Conservation (phyloP, 2,329 filamentous ascomycete species). For the Epichloe sylvatica region DNA sequence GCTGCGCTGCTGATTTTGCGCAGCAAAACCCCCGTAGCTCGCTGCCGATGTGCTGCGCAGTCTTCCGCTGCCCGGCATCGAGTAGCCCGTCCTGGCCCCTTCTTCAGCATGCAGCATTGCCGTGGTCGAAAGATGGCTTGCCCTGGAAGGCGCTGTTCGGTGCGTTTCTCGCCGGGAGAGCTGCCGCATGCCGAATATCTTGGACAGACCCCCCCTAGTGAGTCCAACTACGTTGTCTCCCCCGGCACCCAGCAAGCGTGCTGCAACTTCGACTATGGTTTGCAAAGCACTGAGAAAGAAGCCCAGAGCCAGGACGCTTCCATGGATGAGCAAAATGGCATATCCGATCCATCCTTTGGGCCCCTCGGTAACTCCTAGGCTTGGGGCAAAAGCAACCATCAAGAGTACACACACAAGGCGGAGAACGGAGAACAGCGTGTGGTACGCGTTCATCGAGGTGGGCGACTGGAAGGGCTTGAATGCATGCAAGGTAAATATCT, state of each 20-base stretch:
- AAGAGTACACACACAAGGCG: slow-evolving; percentile 64
- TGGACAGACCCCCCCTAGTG: slow-evolving; percentile 69
- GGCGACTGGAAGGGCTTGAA: slow-evolving; percentile 82
- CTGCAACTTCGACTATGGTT: slow-evolving; percentile 77
- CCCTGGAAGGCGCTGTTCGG: slow-evolving; percentile 50
- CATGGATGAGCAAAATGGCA: slow-evolving; percentile 75
- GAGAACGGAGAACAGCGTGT: slow-evolving; percentile 67
- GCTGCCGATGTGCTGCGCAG: slow-evolving; percentile 48
- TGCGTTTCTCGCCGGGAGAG: slow-evolving; percentile 59
- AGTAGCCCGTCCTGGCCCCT: slow-evolving; percentile 43
- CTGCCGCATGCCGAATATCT: slow-evolving; percentile 85
- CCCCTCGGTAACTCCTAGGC: slow-evolving; percentile 62
- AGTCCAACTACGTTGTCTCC: slow-evolving; percentile 57
- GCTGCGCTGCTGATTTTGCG: slow-evolving; percentile 32
- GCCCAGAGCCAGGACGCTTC: slow-evolving; percentile 69
- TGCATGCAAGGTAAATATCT: slow-evolving; percentile 72
- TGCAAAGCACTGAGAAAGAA: slow-evolving; percentile 89
- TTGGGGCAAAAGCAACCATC: slow-evolving; percentile 73
- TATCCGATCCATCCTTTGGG: slow-evolving; percentile 93
- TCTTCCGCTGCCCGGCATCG: slow-evolving; percentile 34
- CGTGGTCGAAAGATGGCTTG: slow-evolving; percentile 70
- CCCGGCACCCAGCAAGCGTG: slow-evolving; percentile 69
- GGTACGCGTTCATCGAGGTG: slow-evolving; percentile 95
- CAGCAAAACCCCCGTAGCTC: slow-evolving; percentile 38
- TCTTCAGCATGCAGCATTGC: slow-evolving; percentile 64